Conservation (phyloP, 306 rosid genomes). For the Vigna trinervia region DNA sequence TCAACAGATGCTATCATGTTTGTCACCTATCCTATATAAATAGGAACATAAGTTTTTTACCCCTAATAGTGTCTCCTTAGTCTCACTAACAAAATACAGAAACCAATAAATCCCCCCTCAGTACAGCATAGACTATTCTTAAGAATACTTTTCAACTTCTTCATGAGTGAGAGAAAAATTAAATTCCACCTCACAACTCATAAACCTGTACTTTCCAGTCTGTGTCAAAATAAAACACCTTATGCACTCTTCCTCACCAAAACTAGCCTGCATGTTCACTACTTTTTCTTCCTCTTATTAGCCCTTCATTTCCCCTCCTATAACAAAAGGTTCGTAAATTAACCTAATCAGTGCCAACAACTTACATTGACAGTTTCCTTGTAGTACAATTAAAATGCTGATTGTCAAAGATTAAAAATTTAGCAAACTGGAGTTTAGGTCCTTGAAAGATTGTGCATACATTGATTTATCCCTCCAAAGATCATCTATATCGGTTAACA, state of each 20-base stretch:
- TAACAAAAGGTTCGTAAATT: background rate
- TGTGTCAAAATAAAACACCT: background rate
- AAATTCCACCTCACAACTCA: constrained; percentile 8
- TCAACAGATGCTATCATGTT: background rate
- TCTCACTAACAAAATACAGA: background rate
- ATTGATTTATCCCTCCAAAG: background rate
- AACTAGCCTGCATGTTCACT: background rate
- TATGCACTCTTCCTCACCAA: background rate
- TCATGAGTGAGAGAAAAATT: background rate
- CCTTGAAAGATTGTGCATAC: background rate
- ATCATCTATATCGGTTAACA: background rate
- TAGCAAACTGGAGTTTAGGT: constrained; percentile 2
- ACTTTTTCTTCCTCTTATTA: background rate
- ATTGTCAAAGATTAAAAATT: background rate
- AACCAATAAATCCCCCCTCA: constrained; percentile 19
- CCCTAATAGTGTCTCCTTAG: background rate
- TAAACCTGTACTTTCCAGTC: background rate
- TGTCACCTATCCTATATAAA: constrained; percentile 20
- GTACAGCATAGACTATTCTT: background rate
- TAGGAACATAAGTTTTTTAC: constrained; percentile 4
- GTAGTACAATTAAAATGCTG: background rate
- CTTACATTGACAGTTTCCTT: constrained; percentile 2
- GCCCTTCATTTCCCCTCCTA: constrained; percentile 19
- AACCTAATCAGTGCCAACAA: constrained; percentile 18
- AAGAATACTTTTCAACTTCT: constrained; percentile 7